Evolutionary conservation across 2,329 filamentous ascomycete species (phyloP).

Genomic region (Cercospora sesami): DNA sequence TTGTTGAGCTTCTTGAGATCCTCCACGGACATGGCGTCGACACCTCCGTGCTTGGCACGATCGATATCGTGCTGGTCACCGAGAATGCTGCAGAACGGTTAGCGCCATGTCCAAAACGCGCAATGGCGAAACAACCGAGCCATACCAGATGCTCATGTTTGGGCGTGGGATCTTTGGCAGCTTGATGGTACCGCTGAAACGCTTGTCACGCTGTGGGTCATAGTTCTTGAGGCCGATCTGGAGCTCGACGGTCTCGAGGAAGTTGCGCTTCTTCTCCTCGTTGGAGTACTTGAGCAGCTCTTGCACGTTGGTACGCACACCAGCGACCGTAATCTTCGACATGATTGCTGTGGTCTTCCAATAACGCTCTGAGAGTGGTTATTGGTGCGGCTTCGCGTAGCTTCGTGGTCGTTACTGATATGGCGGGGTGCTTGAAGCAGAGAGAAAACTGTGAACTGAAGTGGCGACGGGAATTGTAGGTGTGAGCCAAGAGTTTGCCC

Average conservation of each 20-base stretch:
- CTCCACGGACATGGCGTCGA: conserved; percentile 97
- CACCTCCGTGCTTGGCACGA: conserved; percentile 97
- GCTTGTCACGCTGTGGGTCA: conserved; percentile 99
- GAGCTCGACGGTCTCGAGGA: conserved; percentile 65
- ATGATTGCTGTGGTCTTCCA: conserved; percentile 58
- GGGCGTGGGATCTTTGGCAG: conserved; percentile 89
- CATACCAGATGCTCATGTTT: conserved; percentile 80
- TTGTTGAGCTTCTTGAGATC: conserved; percentile 99
- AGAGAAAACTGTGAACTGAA: conserved; percentile 11
- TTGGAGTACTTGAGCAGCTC: conserved; percentile 87
- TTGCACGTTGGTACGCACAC: conserved; percentile 92
- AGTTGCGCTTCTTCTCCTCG: conserved; percentile 46
- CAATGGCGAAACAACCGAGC: background rate
- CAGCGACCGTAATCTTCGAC: conserved; percentile 86
- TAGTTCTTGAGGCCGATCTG: conserved; percentile 96
- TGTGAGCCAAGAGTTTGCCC: conserved; percentile 14
- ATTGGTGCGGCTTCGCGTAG: conserved; percentile 43
- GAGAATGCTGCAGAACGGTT: conserved; percentile 62
- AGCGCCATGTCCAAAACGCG: conserved; percentile 23
- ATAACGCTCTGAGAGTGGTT: conserved; percentile 37
- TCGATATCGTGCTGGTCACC: conserved; percentile 98
- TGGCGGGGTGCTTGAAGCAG: conserved; percentile 20
- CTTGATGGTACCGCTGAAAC: conserved; percentile 99
- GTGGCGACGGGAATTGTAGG: conserved; percentile 14
- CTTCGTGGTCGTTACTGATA: conserved; percentile 16